Percentiles rank a stretch among this genome's conserved stretches.
Conservation (phyloP, 345 rosid genomes). For the Hibiscus mutabilis region DNA sequence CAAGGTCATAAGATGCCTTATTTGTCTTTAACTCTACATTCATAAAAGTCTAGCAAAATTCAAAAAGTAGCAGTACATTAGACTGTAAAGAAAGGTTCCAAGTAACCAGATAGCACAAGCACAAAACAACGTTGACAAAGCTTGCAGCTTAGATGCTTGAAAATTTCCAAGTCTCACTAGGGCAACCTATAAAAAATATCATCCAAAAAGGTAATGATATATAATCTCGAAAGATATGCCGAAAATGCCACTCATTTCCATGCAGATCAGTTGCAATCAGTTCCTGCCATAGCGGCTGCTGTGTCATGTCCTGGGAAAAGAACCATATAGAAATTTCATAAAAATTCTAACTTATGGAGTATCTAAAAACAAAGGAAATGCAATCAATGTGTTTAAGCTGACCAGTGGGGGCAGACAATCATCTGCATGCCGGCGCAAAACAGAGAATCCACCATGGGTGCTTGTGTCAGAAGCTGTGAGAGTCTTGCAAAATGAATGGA, state of each 20-base stretch:
- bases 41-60: neutral
- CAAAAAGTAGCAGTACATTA: neutral
- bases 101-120: neutral
- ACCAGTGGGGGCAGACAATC: conserved; percentile 98
- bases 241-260: conserved; percentile 87
- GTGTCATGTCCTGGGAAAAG: conserved; percentile 81
- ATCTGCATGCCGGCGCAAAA: conserved; percentile 95
- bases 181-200: neutral
- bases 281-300: conserved; percentile 99
- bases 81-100: neutral
- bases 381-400: conserved; percentile 18
- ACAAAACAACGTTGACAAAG: neutral
- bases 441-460: conserved; percentile 99
- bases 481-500: conserved; percentile 91
- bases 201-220: neutral
- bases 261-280: conserved; percentile 91
- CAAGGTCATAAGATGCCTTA: neutral
- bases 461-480: conserved; percentile 99
- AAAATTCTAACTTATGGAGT: neutral
- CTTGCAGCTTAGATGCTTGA: neutral
- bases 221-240: conserved; percentile 94
- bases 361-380: conserved; percentile 1
- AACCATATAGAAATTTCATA: conserved; percentile 9
- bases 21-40: neutral
- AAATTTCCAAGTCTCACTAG: neutral